Conservation (phyloP, 2,329 filamentous ascomycete species). For the Nothophaeocryptopus gaeumannii region DNA sequence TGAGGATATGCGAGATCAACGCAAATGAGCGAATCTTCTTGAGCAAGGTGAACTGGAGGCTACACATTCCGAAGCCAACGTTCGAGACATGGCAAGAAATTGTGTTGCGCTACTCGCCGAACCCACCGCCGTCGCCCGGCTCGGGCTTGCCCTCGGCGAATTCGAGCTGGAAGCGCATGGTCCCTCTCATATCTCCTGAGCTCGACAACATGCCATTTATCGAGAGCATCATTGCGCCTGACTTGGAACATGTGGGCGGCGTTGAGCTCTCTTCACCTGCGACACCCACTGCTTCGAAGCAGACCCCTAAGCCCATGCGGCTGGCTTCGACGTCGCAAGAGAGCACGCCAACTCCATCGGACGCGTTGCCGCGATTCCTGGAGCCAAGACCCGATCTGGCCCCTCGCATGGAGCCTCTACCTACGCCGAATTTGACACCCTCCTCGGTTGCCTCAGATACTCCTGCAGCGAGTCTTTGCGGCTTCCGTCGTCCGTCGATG, state of each 20-base stretch:
- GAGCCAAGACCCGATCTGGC: constrained; percentile 52
- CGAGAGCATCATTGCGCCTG: constrained; percentile 7
- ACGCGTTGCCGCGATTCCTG: constrained; percentile 45
- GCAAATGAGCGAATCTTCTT: constrained; percentile 94
- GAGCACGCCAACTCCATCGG: constrained; percentile 43
- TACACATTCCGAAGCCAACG: constrained; percentile 84
- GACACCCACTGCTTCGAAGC: constrained; percentile 26
- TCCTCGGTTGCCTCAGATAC: constrained; percentile 53
- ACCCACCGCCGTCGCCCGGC: constrained; percentile 34
- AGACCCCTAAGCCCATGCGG: constrained; percentile 14
- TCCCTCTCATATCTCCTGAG: constrained; percentile 57
- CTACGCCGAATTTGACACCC: constrained; percentile 62
- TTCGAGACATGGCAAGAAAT: constrained; percentile 95
- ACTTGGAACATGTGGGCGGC: constrained; percentile 6
- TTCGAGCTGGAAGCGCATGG: constrained; percentile 46
- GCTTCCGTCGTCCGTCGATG: constrained; percentile 56
- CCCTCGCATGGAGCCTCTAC: constrained; percentile 54
- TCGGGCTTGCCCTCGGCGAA: constrained; percentile 14
- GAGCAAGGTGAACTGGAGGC: constrained; percentile 84
- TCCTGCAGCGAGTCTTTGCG: constrained; percentile 60
- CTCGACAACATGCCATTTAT: constrained; percentile 45
- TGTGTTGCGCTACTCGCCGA: constrained; percentile 77
- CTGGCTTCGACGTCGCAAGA: constrained; percentile 39
- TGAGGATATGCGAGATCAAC: constrained; percentile 91
- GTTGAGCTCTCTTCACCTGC: constrained; percentile 21